Evolutionary conservation across 768 basidiomycete genomes (phyloP).

Genomic region (Termitomyces sp.): DNA sequence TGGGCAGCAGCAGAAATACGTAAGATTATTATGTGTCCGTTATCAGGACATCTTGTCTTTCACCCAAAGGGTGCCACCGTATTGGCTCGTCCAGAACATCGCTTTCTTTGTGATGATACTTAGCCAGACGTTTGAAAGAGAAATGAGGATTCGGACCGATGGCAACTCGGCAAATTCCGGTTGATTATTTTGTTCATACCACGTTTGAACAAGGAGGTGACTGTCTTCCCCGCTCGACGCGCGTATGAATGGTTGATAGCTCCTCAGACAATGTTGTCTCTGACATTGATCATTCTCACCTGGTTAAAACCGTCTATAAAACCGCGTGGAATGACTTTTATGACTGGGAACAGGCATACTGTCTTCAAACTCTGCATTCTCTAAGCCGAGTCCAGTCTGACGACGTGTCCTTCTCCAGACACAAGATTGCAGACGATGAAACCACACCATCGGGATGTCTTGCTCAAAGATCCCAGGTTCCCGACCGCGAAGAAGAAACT

Average conservation of each 20-base stretch:
- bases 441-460: neutral
- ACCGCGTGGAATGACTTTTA: slow-evolving; percentile 17
- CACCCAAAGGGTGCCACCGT: too few relatives aligned
- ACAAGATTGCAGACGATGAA: neutral
- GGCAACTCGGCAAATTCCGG: slow-evolving; percentile 1
- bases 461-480: neutral
- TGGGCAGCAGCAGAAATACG: too few relatives aligned
- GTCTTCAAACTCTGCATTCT: slow-evolving; percentile 9
- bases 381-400: slow-evolving; percentile 7
- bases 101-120: neutral
- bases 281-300: neutral
- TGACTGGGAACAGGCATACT: slow-evolving; percentile 18
- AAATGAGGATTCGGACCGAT: too few relatives aligned
- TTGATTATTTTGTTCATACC: neutral
- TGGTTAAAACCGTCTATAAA: slow-evolving; percentile 9
- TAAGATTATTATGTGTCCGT: too few relatives aligned
- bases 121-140: too few relatives aligned
- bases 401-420: neutral
- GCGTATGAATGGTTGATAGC: slow-evolving; percentile 2
- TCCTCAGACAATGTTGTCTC: neutral
- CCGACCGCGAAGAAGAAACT: slow-evolving; percentile 2
- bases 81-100: too few relatives aligned
- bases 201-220: neutral
- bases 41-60: too few relatives aligned
- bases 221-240: neutral